Conservation (phyloP, 805 yeast genomes). For the Lipomyces lipofer region DNA sequence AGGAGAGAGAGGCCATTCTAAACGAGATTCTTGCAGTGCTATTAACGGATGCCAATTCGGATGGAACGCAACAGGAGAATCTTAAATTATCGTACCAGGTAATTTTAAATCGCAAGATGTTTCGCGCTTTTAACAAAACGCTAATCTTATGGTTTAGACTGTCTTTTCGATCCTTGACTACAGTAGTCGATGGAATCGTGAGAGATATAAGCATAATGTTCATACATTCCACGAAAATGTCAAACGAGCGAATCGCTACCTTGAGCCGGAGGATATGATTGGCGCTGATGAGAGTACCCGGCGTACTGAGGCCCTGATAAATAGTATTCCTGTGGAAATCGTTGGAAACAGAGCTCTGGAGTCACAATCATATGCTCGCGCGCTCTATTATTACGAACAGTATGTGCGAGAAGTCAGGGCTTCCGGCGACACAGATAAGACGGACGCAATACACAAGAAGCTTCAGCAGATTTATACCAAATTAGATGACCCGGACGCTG, state of each 20-base stretch:
- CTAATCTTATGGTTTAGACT: no score
- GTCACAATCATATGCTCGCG: constrained; percentile 82
- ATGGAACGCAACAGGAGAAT: constrained; percentile 40
- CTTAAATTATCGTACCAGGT: constrained; percentile 64
- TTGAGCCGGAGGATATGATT: background rate
- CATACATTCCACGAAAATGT: constrained; percentile 14
- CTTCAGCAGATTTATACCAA: constrained; percentile 82
- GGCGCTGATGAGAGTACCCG: constrained; percentile 10
- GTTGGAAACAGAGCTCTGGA: constrained; percentile 79
- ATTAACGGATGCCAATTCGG: background rate
- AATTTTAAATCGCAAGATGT: no score
- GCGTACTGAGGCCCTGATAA: constrained; percentile 4
- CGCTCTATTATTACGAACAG: constrained; percentile 82
- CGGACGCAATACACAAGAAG: constrained; percentile 35
- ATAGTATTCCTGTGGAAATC: constrained; percentile 42
- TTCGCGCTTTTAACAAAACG: no score
- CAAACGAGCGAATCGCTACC: background rate
- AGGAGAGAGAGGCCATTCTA: constrained; percentile 48
- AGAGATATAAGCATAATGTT: constrained; percentile 14
- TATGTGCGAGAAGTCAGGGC: constrained; percentile 50
- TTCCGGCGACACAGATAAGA: constrained; percentile 30
- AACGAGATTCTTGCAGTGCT: constrained; percentile 64
- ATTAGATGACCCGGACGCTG: constrained; percentile 84
- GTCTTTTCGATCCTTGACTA: constrained; percentile 81
- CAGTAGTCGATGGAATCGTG: constrained; percentile 66